These are phyloP conservation scores for Alloascoidea africana DNA, from an alignment of 805 yeast species.

Conservation along the genomic window DNA sequence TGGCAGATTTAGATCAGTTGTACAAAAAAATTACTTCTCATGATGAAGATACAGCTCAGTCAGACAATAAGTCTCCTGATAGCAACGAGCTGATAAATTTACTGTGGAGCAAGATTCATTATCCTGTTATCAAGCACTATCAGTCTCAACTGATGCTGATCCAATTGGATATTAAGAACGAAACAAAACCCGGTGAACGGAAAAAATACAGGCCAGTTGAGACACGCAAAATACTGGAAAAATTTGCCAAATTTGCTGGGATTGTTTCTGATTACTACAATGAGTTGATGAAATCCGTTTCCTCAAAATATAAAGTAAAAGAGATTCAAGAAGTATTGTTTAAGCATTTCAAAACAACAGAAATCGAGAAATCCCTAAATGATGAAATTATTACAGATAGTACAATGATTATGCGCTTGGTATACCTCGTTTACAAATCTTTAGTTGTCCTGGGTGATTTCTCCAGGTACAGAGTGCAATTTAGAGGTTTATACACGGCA, in stretches of 20 bases:
- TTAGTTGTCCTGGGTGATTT: constrained; percentile 1
- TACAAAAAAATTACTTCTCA: constrained; percentile 2
- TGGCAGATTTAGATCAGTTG: constrained; percentile 18
- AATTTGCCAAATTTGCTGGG: constrained; percentile 32
- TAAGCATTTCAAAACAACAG: too few relatives aligned
- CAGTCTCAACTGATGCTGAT: constrained; percentile 22
- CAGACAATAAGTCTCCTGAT: too few relatives aligned
- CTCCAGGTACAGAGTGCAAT: not conserved
- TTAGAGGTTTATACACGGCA: not conserved
- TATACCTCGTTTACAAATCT: not conserved
- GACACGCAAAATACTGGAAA: constrained; percentile 37
- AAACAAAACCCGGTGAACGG: constrained; percentile 9
- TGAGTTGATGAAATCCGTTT: constrained; percentile 23
- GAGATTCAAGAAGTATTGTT: constrained; percentile 11
- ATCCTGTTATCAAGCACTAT: constrained; percentile 46
- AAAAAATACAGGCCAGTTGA: constrained; percentile 28
- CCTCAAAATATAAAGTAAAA: constrained; percentile 23
- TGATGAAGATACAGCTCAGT: constrained; percentile 3
- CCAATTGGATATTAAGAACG: constrained; percentile 10
- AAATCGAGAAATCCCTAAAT: too few relatives aligned
- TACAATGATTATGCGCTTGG: constrained; percentile 3
- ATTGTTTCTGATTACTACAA: constrained; percentile 32
- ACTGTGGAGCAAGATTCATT: constrained; percentile 48
- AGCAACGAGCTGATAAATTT: constrained; percentile 26
- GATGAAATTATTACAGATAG: constrained; percentile 8